Percentiles rank a stretch among this genome's conserved stretches.
phyloP scores from a whole-genome alignment of 805 yeast species.

The Spathaspora arborariae region DNA sequence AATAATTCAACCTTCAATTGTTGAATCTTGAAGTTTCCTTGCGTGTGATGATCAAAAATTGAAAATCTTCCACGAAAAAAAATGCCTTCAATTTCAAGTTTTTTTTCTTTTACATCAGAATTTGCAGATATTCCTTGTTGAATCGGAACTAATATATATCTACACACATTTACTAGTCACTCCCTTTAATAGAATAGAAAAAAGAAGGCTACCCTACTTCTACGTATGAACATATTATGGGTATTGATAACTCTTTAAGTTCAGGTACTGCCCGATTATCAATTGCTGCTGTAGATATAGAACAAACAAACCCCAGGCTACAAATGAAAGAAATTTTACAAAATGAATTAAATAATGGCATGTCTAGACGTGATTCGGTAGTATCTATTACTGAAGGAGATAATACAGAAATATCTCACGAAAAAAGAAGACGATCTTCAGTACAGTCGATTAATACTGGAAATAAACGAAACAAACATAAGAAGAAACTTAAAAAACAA shows the following conservation, averaged over 20 bases:
- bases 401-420: neutral
- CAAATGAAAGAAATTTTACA: conserved; percentile 15
- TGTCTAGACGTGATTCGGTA: conserved; percentile 19
- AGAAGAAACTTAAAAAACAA: conserved; percentile 30
- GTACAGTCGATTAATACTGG: conserved; percentile 16
- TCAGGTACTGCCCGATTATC: conserved; percentile 26
- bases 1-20: neutral
- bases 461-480: conserved; percentile 18
- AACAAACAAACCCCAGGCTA: conserved; percentile 13
- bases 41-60: neutral
- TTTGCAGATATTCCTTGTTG: neutral
- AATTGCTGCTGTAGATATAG: conserved; percentile 19
- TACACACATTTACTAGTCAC: too few relatives aligned
- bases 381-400: conserved; percentile 20
- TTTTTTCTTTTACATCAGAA: neutral
- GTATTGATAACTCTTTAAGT: conserved; percentile 12
- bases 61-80: neutral
- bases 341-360: conserved; percentile 3
- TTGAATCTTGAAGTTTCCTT: neutral
- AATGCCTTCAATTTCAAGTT: neutral
- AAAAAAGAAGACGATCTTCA: conserved; percentile 39
- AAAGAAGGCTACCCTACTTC: too few relatives aligned
- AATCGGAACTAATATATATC: too few relatives aligned
- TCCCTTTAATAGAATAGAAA: too few relatives aligned
- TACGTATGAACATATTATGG: neutral